Conservation (phyloP, 1,139 yeast species). For the Nakaseomyces sp. region DNA sequence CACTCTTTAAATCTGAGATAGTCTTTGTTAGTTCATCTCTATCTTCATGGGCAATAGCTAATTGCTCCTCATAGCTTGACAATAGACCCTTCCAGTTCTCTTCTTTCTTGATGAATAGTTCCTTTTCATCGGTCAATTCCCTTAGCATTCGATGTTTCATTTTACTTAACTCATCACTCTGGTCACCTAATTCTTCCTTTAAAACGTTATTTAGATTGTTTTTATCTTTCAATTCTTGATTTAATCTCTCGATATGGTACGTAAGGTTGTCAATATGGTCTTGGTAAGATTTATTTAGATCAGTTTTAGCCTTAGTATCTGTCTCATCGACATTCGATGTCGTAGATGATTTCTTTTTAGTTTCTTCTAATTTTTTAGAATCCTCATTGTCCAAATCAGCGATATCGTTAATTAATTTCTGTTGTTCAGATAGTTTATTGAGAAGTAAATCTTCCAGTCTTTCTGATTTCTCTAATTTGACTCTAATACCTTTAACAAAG, state of each 20-base stretch:
- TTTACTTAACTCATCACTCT: conserved; percentile 14
- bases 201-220: conserved; percentile 21
- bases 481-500: conserved; percentile 22
- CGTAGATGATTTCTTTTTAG: background rate
- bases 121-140: conserved; percentile 14
- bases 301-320: conserved; percentile 30
- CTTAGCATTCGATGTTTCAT: conserved; percentile 16
- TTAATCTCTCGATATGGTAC: conserved; percentile 12
- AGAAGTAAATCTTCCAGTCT: conserved; percentile 16
- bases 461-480: conserved; percentile 18
- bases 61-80: conserved; percentile 30
- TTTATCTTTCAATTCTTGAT: conserved; percentile 13
- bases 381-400: conserved; percentile 6
- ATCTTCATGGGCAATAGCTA: conserved; percentile 26
- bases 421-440: conserved; percentile 20
- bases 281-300: conserved; percentile 16
- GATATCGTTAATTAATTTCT: conserved; percentile 13
- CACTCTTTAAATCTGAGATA: conserved; percentile 23
- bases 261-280: conserved; percentile 18
- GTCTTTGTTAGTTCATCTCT: conserved; percentile 18
- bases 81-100: conserved; percentile 34
- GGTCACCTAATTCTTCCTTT: conserved; percentile 14
- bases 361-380: background rate
- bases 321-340: conserved; percentile 14
- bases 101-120: conserved; percentile 24